Evolutionary conservation across 202 grass and related monocot genomes (phyloP).

Genomic region (Panicum hallii): DNA sequence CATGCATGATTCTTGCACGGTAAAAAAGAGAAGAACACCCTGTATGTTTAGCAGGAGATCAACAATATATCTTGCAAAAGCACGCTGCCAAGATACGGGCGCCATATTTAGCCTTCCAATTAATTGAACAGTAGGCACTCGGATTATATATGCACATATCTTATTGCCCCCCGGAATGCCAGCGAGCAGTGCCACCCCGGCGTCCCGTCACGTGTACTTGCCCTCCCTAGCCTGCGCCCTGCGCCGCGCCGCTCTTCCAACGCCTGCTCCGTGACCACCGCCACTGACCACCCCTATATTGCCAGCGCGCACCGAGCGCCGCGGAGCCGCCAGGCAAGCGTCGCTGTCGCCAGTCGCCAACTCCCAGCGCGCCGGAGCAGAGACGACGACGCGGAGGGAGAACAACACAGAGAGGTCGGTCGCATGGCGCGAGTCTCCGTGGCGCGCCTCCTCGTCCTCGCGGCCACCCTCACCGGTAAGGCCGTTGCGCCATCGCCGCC

Average conservation of each 20-base stretch:
- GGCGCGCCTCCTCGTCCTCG: slow-evolving; percentile 34
- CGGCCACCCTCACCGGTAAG: slow-evolving; percentile 44
- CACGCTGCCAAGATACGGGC: slow-evolving; percentile 33
- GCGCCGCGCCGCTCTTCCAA: neutral
- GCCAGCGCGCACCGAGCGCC: neutral
- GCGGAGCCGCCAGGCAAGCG: neutral
- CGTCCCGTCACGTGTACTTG: slow-evolving; percentile 28
- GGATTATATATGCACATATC: neutral
- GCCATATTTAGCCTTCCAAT: slow-evolving; percentile 23
- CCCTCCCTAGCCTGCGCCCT: neutral
- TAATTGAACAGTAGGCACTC: slow-evolving; percentile 6
- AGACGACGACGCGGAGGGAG: neutral
- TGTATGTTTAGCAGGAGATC: slow-evolving; percentile 1
- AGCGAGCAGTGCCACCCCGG: neutral
- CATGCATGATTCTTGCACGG: neutral
- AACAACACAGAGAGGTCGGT: neutral
- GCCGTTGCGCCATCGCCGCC: neutral
- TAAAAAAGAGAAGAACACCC: neutral
- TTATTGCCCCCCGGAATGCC: neutral
- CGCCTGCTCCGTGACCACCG: neutral
- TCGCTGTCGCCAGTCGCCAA: neutral
- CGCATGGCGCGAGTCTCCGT: slow-evolving; percentile 16
- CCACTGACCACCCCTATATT: slow-evolving; percentile 14
- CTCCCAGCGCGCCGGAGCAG: slow-evolving; percentile 18
- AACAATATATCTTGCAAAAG: slow-evolving; percentile 5